Conservation (phyloP, 2,329 filamentous ascomycete genomes). For the Zymoseptoria pseudotritici region DNA sequence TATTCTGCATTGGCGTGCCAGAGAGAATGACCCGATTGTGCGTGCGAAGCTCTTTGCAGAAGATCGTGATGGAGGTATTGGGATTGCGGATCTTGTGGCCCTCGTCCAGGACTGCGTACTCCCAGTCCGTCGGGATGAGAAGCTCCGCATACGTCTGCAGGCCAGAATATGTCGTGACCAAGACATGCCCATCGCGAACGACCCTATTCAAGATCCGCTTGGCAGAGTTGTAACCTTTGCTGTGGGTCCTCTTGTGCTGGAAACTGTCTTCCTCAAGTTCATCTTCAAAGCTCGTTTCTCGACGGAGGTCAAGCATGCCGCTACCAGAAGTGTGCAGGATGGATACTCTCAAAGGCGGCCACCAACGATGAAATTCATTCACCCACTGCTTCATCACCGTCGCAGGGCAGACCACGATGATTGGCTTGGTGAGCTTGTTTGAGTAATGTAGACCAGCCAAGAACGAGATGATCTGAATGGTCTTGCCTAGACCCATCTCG, state of each 20-base stretch:
- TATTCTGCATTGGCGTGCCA: slow-evolving; percentile 96
- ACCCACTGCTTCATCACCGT: slow-evolving; percentile 97
- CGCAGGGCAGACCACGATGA: slow-evolving; percentile 86
- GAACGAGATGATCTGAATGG: slow-evolving; percentile 72
- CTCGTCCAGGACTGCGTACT: slow-evolving; percentile 89
- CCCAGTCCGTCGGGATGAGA: slow-evolving; percentile 79
- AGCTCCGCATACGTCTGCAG: slow-evolving; percentile 86
- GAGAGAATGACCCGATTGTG: slow-evolving; percentile 88
- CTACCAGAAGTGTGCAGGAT: slow-evolving; percentile 93
- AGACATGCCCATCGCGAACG: slow-evolving; percentile 75
- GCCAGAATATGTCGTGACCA: slow-evolving; percentile 93
- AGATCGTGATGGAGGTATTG: slow-evolving; percentile 87
- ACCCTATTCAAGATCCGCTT: slow-evolving; percentile 77
- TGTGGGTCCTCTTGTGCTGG: slow-evolving; percentile 26
- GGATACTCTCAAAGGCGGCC: slow-evolving; percentile 94
- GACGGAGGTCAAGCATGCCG: slow-evolving; percentile 78
- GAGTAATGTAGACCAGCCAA: slow-evolving; percentile 89
- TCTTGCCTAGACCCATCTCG: slow-evolving; percentile 99
- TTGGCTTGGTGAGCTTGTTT: slow-evolving; percentile 71
- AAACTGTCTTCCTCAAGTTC: slow-evolving; percentile 49
- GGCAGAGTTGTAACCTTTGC: slow-evolving; percentile 60
- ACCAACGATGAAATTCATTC: slow-evolving; percentile 97
- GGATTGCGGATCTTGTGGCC: slow-evolving; percentile 98
- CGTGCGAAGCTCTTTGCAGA: slow-evolving; percentile 88
- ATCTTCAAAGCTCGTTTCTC: slow-evolving; percentile 56